These are phyloP conservation scores for Diaporthe sp. DNA, from an alignment of 2,329 filamentous ascomycete species.

Conservation along the genomic window DNA sequence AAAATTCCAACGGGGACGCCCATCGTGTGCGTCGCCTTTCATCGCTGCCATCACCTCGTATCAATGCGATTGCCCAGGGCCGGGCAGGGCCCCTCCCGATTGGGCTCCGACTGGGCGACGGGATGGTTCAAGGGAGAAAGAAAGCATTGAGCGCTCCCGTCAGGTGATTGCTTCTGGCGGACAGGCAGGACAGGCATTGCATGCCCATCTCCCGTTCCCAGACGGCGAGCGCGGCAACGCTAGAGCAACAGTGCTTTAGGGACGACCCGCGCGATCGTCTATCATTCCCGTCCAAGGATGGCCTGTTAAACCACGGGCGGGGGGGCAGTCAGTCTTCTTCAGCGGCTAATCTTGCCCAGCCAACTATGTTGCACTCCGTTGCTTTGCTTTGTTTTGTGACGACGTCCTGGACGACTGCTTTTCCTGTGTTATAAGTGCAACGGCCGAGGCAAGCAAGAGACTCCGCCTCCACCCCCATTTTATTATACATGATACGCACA, in stretches of 20 bases:
- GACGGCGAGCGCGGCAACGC: constrained; percentile 38
- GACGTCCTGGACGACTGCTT: not conserved
- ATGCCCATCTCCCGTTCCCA: constrained; percentile 26
- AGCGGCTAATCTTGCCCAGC: constrained; percentile 41
- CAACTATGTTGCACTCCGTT: not conserved
- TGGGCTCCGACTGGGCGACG: not conserved
- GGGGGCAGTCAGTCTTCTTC: not conserved
- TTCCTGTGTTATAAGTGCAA: constrained; percentile 20
- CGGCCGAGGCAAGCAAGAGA: constrained; percentile 5
- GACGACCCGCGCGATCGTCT: constrained; percentile 35
- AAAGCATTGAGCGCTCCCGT: constrained; percentile 16
- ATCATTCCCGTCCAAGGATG: constrained; percentile 41
- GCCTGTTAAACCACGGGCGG: constrained; percentile 22
- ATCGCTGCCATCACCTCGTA: not conserved
- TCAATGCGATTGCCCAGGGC: not conserved
- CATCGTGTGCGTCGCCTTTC: not conserved
- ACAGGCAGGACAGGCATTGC: constrained; percentile 23
- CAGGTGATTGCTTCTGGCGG: constrained; percentile 6
- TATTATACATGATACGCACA: constrained; percentile 2
- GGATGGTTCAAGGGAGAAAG: constrained; percentile 5
- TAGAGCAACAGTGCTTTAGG: constrained; percentile 11
- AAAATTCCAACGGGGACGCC: not conserved
- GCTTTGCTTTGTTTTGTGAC: not conserved
- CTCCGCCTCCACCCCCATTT: not conserved
- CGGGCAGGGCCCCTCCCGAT: not conserved